Evolutionary conservation across 2,329 filamentous ascomycete genomes (phyloP).

Genomic region (Botrytis elliptica): DNA sequence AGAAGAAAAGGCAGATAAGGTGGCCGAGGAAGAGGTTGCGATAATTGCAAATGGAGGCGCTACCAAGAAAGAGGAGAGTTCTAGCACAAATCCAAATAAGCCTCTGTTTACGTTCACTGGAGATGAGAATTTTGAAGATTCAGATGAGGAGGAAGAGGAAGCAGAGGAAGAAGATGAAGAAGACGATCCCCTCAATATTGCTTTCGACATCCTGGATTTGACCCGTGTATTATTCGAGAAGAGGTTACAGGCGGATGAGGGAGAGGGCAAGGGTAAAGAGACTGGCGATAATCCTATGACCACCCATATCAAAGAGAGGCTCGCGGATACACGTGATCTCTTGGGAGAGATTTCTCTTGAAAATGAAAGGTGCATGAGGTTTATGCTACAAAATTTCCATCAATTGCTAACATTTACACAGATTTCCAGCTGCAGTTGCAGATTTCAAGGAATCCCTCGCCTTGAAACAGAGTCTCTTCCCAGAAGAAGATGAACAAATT

Average conservation of each 20-base stretch:
- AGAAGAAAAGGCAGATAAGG: constrained; percentile 46
- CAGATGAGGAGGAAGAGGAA: constrained; percentile 68
- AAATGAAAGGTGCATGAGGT: constrained; percentile 67
- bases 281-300: constrained; percentile 42
- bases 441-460: constrained; percentile 77
- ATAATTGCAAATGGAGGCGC: constrained; percentile 38
- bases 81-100: constrained; percentile 54
- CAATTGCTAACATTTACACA: constrained; percentile 38
- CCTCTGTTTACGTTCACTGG: constrained; percentile 89
- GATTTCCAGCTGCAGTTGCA: constrained; percentile 80
- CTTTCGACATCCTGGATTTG: constrained; percentile 81
- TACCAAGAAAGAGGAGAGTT: constrained; percentile 39
- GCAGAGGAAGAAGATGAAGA: constrained; percentile 44
- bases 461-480: constrained; percentile 76
- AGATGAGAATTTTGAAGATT: constrained; percentile 88
- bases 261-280: constrained; percentile 49
- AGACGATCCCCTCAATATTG: constrained; percentile 70
- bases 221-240: constrained; percentile 64
- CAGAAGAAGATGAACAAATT: constrained; percentile 77
- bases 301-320: constrained; percentile 71
- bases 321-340: constrained; percentile 83
- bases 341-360: constrained; percentile 96
- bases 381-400: not conserved
- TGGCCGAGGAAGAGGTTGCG: constrained; percentile 48
- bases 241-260: constrained; percentile 50